These are phyloP conservation scores for Poteriospumella lacustris DNA, from an alignment of 108 stramenopile genomes.

Conservation along the genomic window DNA sequence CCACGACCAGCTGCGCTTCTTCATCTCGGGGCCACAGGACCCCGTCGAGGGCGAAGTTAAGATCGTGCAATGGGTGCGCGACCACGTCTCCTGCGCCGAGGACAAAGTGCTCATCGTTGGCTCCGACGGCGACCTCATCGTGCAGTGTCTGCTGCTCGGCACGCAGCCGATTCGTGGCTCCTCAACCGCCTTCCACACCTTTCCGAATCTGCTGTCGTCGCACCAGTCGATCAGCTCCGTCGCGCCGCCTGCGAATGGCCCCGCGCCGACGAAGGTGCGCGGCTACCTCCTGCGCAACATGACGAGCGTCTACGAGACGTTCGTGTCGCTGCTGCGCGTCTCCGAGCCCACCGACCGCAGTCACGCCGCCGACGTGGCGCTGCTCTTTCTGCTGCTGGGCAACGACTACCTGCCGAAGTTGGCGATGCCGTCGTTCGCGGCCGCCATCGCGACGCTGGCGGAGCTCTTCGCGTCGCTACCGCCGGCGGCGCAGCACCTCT, in stretches of 20 bases:
- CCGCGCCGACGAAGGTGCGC: neutral
- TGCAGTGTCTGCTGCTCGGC: neutral
- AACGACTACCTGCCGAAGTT: neutral
- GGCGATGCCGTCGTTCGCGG: too few relatives aligned
- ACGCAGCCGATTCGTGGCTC: neutral
- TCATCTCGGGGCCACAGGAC: neutral
- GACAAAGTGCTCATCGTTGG: neutral
- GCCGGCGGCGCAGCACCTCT: too few relatives aligned
- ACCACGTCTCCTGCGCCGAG: neutral
- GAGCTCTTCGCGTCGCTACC: too few relatives aligned
- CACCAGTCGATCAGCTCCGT: neutral
- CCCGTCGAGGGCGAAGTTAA: constrained; percentile 11
- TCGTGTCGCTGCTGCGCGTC: neutral
- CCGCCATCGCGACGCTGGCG: too few relatives aligned
- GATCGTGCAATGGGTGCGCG: neutral
- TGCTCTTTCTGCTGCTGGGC: neutral
- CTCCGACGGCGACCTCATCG: neutral
- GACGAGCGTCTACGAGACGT: neutral
- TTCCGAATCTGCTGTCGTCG: neutral
- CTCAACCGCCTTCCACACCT: neutral
- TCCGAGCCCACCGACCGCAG: neutral
- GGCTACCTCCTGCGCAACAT: neutral
- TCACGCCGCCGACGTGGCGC: neutral
- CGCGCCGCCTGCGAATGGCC: too few relatives aligned
- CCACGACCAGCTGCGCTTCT: neutral